A percentile compares a stretch with the other conserved stretches of the same genome.
These are phyloP conservation scores for Canavalia ensiformis DNA, from an alignment of 306 rosid genomes.

Conservation along the genomic window DNA sequence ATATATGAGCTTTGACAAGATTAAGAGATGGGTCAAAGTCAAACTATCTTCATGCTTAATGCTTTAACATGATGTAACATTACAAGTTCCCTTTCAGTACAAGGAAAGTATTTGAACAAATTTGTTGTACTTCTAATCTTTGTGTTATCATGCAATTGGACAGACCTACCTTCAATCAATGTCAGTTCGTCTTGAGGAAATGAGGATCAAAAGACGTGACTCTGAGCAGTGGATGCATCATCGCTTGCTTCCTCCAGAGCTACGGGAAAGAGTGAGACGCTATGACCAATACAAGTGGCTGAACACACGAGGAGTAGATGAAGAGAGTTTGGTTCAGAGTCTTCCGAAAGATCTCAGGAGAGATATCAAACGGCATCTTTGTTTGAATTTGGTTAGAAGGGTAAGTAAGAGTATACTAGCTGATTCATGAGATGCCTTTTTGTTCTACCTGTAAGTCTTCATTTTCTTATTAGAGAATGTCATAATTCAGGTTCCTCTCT, in stretches of 20 bases:
- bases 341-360: slow-evolving; percentile 69
- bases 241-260: slow-evolving; percentile 63
- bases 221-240: slow-evolving; percentile 73
- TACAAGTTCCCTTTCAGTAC: not conserved
- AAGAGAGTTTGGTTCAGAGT: slow-evolving; percentile 58
- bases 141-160: slow-evolving; percentile 37
- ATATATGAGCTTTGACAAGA: no score
- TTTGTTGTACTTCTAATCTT: slow-evolving; percentile 26
- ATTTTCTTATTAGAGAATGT: not conserved
- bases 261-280: slow-evolving; percentile 60
- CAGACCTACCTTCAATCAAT: slow-evolving; percentile 67
- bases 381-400: slow-evolving; percentile 86
- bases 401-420: slow-evolving; percentile 52
- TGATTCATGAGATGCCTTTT: not conserved
- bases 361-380: slow-evolving; percentile 66
- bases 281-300: slow-evolving; percentile 67
- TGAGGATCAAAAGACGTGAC: slow-evolving; percentile 66
- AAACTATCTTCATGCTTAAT: not conserved
- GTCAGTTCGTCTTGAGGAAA: slow-evolving; percentile 63
- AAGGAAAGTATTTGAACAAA: not conserved
- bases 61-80: slow-evolving; percentile 23
- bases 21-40: not conserved
- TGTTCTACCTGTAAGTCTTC: not conserved
- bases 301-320: slow-evolving; percentile 67
- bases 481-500: slow-evolving; percentile 77